Evolutionary conservation across 2,329 filamentous ascomycete species (phyloP).

Genomic region (Dactylellina leptospora): DNA sequence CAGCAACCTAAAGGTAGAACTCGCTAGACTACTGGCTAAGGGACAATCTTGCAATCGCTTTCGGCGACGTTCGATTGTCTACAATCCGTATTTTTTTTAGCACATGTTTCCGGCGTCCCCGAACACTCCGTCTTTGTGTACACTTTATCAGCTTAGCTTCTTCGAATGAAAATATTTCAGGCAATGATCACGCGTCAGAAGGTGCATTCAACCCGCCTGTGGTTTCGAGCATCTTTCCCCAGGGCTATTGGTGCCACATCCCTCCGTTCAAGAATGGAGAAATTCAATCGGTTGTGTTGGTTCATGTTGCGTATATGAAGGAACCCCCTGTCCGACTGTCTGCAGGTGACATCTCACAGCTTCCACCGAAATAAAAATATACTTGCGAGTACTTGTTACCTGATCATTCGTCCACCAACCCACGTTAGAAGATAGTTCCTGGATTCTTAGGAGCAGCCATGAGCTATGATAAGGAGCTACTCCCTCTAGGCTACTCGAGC

Average conservation of each 20-base stretch:
- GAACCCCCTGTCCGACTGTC: not conserved
- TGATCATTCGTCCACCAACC: not conserved
- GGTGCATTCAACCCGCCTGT: too few species aligned
- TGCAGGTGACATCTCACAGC: not conserved
- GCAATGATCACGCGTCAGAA: too few species aligned
- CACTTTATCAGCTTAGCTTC: too few species aligned
- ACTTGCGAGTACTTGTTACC: not conserved
- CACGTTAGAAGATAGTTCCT: not conserved
- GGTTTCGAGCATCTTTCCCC: too few species aligned
- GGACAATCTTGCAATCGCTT: too few species aligned
- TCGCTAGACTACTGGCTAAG: too few species aligned
- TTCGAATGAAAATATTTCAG: not conserved
- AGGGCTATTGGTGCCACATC: not conserved
- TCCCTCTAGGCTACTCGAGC: slow-evolving; percentile 12
- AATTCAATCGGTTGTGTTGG: not conserved
- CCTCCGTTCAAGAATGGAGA: not conserved
- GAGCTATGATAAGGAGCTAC: slow-evolving; percentile 7
- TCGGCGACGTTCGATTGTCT: too few species aligned
- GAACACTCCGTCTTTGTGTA: too few species aligned
- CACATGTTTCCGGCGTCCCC: too few species aligned
- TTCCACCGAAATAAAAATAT: not conserved
- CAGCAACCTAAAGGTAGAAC: slow-evolving; percentile 3
- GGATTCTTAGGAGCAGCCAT: not conserved
- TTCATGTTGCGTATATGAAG: too few species aligned
- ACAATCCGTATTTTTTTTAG: too few species aligned